phyloP scores from a whole-genome alignment of 2,329 filamentous ascomycete genomes.

The Monilinia fructigena region DNA sequence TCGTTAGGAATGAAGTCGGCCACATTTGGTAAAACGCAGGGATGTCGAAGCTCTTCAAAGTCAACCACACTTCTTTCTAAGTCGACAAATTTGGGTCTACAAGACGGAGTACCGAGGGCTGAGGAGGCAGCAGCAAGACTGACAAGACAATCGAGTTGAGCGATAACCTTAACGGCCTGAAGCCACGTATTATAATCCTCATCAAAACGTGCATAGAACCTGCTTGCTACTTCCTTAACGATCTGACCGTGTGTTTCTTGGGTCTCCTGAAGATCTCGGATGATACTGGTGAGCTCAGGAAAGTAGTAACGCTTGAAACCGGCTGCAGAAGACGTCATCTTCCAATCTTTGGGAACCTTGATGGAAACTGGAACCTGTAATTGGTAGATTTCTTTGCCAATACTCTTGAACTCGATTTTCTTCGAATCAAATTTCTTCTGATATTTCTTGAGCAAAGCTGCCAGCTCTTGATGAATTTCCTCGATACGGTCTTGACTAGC shows the following conservation, averaged over 20 bases:
- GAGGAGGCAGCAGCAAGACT: slow-evolving; percentile 87
- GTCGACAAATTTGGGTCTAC: slow-evolving; percentile 84
- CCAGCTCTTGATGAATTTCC: slow-evolving; percentile 70
- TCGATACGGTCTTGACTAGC: slow-evolving; percentile 73
- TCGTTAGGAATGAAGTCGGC: slow-evolving; percentile 97
- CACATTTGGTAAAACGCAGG: slow-evolving; percentile 86
- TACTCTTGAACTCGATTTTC: slow-evolving; percentile 70
- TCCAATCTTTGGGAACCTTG: slow-evolving; percentile 84
- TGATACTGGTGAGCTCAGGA: slow-evolving; percentile 73
- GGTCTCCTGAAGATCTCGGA: slow-evolving; percentile 86
- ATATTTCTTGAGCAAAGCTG: slow-evolving; percentile 67
- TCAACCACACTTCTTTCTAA: slow-evolving; percentile 83
- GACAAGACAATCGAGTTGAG: slow-evolving; percentile 92
- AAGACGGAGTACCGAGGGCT: slow-evolving; percentile 80
- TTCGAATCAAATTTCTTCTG: slow-evolving; percentile 73
- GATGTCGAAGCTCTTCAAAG: slow-evolving; percentile 88
- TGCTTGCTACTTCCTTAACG: slow-evolving; percentile 76
- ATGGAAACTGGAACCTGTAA: slow-evolving; percentile 82
- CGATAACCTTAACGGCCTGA: slow-evolving; percentile 81
- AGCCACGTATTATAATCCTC: slow-evolving; percentile 83
- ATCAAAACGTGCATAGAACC: slow-evolving; percentile 87
- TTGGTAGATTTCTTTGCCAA: slow-evolving; percentile 97
- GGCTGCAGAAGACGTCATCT: slow-evolving; percentile 93
- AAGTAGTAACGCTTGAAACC: slow-evolving; percentile 94
- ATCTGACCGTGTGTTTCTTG: slow-evolving; percentile 93